Evolutionary conservation across 805 yeast genomes (phyloP).

Genomic region (Barnettozyma californica): DNA sequence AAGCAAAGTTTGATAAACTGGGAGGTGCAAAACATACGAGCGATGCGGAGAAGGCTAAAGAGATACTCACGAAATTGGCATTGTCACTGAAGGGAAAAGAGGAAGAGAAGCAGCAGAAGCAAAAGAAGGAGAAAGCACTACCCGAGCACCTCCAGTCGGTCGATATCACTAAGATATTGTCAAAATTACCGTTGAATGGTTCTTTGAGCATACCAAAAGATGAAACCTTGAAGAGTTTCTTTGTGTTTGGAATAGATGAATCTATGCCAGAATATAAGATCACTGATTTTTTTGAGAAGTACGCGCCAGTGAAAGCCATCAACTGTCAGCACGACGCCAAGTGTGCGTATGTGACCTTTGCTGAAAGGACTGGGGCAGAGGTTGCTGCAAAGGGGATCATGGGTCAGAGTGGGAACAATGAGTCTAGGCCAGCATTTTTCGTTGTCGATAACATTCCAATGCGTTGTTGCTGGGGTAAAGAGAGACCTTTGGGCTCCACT

Average conservation of each 20-base stretch:
- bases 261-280: constrained; percentile 61
- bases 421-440: constrained; percentile 28
- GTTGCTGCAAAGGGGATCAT: constrained; percentile 26
- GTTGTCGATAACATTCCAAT: constrained; percentile 38
- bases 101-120: background rate
- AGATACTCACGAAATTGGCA: constrained; percentile 43
- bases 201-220: constrained; percentile 41
- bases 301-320: constrained; percentile 44
- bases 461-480: constrained; percentile 52
- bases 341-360: constrained; percentile 60
- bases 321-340: constrained; percentile 51
- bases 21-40: constrained; percentile 34
- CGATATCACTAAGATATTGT: constrained; percentile 47
- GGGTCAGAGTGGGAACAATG: constrained; percentile 1
- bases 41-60: constrained; percentile 38
- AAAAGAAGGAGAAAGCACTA: constrained; percentile 9
- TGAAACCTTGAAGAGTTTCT: constrained; percentile 47
- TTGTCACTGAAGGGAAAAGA: constrained; percentile 15
- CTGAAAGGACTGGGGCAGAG: constrained; percentile 46
- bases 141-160: constrained; percentile 23
- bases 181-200: constrained; percentile 67
- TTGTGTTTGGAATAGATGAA: constrained; percentile 68
- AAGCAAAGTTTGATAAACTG: constrained; percentile 27
- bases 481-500: constrained; percentile 35
- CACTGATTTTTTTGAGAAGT: constrained; percentile 41